Evolutionary conservation across 2,329 filamentous ascomycete genomes (phyloP).

Genomic region (Pseudocercospora macadamiae): DNA sequence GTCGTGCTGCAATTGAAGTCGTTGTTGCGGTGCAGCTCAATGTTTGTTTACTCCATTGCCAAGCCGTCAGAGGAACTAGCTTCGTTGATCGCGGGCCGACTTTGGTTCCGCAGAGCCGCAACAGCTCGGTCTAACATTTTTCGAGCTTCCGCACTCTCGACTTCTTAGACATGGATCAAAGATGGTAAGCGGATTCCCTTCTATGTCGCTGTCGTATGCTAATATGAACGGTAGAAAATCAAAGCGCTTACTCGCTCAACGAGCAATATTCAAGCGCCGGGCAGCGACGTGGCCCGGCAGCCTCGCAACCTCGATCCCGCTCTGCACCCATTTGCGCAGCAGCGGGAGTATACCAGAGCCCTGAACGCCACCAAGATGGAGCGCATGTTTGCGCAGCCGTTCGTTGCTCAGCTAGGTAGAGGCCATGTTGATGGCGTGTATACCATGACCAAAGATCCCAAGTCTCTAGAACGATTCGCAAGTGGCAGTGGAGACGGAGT

Average conservation of each 20-base stretch:
- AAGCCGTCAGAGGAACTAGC: background rate
- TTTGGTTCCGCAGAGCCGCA: background rate
- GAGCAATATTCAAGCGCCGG: constrained; percentile 66
- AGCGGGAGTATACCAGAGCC: constrained; percentile 78
- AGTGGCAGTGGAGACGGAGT: constrained; percentile 90
- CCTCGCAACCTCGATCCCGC: constrained; percentile 78
- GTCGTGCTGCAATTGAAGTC: background rate
- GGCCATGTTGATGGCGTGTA: constrained; percentile 86
- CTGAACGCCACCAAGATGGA: constrained; percentile 88
- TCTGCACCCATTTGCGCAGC: constrained; percentile 87
- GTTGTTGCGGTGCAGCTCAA: background rate
- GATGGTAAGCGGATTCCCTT: background rate
- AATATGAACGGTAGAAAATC: constrained; percentile 52
- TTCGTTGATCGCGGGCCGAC: background rate
- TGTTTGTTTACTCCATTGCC: constrained; percentile 5
- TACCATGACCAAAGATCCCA: constrained; percentile 52
- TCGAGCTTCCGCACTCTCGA: background rate
- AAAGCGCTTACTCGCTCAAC: constrained; percentile 69
- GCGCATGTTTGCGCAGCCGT: constrained; percentile 85
- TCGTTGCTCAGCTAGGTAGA: constrained; percentile 81
- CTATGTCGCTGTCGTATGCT: background rate
- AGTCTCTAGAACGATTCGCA: constrained; percentile 57
- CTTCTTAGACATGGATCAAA: background rate
- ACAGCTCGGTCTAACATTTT: background rate
- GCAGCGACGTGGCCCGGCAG: constrained; percentile 66